Conservation (phyloP, 768 basidiomycete genomes). For the Cantharellus anzutake region DNA sequence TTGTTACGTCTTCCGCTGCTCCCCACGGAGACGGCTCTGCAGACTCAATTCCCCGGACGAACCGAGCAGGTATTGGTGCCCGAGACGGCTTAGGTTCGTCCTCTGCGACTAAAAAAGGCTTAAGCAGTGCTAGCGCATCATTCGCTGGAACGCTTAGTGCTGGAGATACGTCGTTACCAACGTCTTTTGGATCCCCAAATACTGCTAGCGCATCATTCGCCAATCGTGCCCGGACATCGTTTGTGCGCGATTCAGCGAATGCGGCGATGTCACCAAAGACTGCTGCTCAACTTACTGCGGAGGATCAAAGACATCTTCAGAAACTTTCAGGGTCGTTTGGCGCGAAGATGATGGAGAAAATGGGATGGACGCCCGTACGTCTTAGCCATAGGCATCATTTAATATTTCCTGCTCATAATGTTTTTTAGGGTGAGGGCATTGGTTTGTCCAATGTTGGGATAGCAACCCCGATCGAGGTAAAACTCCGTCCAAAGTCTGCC, state of each 20-base stretch:
- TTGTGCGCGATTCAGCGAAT: conserved; percentile 26
- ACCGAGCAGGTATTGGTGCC: conserved; percentile 5
- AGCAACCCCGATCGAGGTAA: conserved; percentile 71
- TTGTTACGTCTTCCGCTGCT: not conserved
- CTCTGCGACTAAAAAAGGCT: not conserved
- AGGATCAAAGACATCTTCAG: conserved; percentile 65
- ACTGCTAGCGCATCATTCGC: conserved; percentile 23
- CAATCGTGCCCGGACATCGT: conserved; percentile 23
- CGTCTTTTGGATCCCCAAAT: conserved; percentile 13
- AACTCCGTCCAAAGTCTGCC: conserved; percentile 56
- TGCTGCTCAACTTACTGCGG: conserved; percentile 28
- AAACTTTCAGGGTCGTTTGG: conserved; percentile 64
- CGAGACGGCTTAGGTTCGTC: conserved; percentile 1
- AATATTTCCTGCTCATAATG: not conserved
- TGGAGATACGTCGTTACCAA: conserved; percentile 12
- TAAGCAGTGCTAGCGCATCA: not conserved
- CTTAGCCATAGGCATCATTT: not conserved
- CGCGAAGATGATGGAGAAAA: conserved; percentile 79
- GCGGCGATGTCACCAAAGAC: conserved; percentile 11
- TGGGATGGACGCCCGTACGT: conserved; percentile 73
- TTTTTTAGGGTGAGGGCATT: conserved; percentile 35
- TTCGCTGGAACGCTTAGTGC: not conserved
- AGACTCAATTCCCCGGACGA: not conserved
- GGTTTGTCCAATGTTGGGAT: conserved; percentile 64
- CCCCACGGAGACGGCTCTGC: not conserved